Base-by-base conservation (phyloP, 306 rosid species). In the Pueraria montana region DNA sequence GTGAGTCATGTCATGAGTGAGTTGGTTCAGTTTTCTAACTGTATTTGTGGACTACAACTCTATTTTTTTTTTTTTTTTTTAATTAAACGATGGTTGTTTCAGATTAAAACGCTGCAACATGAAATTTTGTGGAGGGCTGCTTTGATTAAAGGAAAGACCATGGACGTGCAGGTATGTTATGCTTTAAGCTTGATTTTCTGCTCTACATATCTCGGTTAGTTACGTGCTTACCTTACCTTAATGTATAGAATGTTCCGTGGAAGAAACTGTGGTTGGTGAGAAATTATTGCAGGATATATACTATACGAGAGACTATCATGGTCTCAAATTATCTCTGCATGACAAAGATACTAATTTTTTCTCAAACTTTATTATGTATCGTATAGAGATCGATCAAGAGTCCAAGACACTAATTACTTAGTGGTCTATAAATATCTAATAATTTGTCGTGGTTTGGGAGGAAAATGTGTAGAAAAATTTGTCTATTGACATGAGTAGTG, bases 41-140 rank as follows among this genome's bases (percentile, higher is more conserved):
- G 8, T 17, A 24, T 58, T 58, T 58, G 36, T 2, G 63, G 36
- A 72, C 10, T 26, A 16, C 65, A 46, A 40, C 34, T 77, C 10
- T 1, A 34, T 21, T 30, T 80, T 58, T 17, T 30, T 87, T 40
- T 11, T 30, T 46, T 69, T 52, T 49, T 42, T 73, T 72, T 58
- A 62, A 58, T 46, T 66, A 43, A n/a, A 42, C 23, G 49, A 52
- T 69, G 62, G 62, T 72, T 45, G 61, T 87, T 66, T 80, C 86
- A 95, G 98, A 80, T 91, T 12, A 95, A 89, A 81, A 72, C 87
- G 42, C 86, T 93, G 53, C 94, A 91, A 65, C 98, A 95, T 85
- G 95, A 91, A 74, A 86, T 91, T 80, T 32, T 83, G 50, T 93
- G 98, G 84, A 91, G 90, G 82, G 86, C 90, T 82, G 97, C 91